Evolutionary conservation across 495 filamentous ascomycete species (phyloP).

Genomic region (Evansstolkia leycettana): DNA sequence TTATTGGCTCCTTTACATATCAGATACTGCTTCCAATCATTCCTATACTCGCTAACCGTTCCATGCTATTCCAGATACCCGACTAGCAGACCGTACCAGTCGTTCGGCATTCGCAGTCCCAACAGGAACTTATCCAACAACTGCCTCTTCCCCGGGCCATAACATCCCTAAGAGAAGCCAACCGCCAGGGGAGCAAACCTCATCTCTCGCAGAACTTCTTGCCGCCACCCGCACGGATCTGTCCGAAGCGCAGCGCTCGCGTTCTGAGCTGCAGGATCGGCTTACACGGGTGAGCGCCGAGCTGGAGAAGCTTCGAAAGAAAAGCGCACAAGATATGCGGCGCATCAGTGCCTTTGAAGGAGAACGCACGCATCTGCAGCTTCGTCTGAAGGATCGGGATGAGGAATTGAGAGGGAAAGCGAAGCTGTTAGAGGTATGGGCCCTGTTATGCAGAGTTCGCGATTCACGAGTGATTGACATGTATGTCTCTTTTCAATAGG

Average conservation of each 20-base stretch:
- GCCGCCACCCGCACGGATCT: slow-evolving; percentile 49
- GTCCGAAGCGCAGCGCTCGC: slow-evolving; percentile 61
- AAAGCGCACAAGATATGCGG: slow-evolving; percentile 40
- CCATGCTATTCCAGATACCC: slow-evolving; percentile 39
- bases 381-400: slow-evolving; percentile 63
- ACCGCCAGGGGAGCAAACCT: slow-evolving; percentile 7
- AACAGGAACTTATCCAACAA: slow-evolving; percentile 7
- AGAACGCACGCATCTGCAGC: slow-evolving; percentile 47
- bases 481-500: slow-evolving; percentile 30
- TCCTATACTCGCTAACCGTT: slow-evolving; percentile 1
- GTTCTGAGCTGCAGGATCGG: slow-evolving; percentile 48
- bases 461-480: slow-evolving; percentile 3
- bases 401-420: slow-evolving; percentile 77
- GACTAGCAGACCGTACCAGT: slow-evolving; percentile 57
- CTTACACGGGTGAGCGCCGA: slow-evolving; percentile 49
- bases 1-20: neutral
- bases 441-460: neutral
- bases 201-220: slow-evolving; percentile 22
- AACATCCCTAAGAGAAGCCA: slow-evolving; percentile 16
- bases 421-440: slow-evolving; percentile 59
- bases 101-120: slow-evolving; percentile 26
- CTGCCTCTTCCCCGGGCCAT: slow-evolving; percentile 6
- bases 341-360: slow-evolving; percentile 46
- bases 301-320: slow-evolving; percentile 44
- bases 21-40: neutral